Percentiles rank a stretch among this genome's conserved stretches.
These are phyloP conservation scores for Paraurostyla sp. DNA, from an alignment of 73 alveolate species.

Conservation along the genomic window DNA sequence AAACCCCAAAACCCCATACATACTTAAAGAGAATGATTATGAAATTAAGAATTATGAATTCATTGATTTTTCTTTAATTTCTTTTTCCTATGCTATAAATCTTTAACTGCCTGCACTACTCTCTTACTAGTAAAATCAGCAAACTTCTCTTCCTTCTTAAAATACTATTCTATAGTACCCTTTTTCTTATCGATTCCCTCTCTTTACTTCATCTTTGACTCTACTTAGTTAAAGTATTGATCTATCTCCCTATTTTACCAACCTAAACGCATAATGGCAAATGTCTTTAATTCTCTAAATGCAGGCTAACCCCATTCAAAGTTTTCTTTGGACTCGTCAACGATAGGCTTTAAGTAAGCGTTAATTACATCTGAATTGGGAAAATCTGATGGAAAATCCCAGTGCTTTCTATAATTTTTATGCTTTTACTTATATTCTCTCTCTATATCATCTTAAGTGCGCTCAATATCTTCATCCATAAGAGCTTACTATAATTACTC, in stretches of 20 bases:
- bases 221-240: slow-evolving; percentile 50
- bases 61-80: slow-evolving; percentile 19
- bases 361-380: slow-evolving; percentile 73
- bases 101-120: slow-evolving; percentile 70
- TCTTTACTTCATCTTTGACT: slow-evolving; percentile 66
- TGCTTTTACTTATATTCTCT: slow-evolving; percentile 76
- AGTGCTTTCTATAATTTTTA: slow-evolving; percentile 78
- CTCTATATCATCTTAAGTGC: slow-evolving; percentile 64
- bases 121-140: slow-evolving; percentile 75
- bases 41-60: neutral
- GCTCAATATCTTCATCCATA: slow-evolving; percentile 53
- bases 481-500: neutral
- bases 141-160: slow-evolving; percentile 71
- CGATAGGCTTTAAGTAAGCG: slow-evolving; percentile 75
- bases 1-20: slow-evolving; percentile 18
- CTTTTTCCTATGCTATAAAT: slow-evolving; percentile 63
- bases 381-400: slow-evolving; percentile 88
- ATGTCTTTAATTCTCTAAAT: slow-evolving; percentile 64
- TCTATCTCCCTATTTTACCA: slow-evolving; percentile 37
- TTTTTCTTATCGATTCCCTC: slow-evolving; percentile 62
- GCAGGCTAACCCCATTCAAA: slow-evolving; percentile 85
- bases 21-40: neutral
- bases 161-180: slow-evolving; percentile 74
- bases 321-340: slow-evolving; percentile 69
- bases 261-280: slow-evolving; percentile 56